Evolutionary conservation across 2,329 filamentous ascomycete genomes (phyloP), one percentile per base, ranked within the genome.

Genomic region (Zalaria sp.): DNA sequence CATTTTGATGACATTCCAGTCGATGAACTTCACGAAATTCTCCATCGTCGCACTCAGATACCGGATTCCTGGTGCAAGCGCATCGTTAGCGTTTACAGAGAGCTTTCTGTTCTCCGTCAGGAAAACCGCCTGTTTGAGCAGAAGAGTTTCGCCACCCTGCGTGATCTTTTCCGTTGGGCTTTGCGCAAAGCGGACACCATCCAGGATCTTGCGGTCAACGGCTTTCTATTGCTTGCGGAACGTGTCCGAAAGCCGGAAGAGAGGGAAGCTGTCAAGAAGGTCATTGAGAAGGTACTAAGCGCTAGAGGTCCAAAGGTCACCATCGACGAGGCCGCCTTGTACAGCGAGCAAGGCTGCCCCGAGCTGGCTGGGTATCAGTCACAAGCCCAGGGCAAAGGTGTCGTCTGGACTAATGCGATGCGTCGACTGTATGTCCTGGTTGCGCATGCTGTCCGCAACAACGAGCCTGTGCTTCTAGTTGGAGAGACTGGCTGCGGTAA

Each of bases 1-100:
- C 91, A 98, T 60, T 96, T 94, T 53, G 91, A 96, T 52, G 93
- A 99, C 54, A 98, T 99, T 25, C 91, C 91, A 0, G 86, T 96
- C 56, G 81, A 86, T 48, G 93, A 99, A 57, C 66, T 99, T 36
- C 86, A 93, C 53, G 84, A 79, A 35, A 98, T 99, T 52, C 60
- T 99, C 29, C 84, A 93, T 56, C 80, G 86, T 56, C 75, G 93
- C 46, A 93, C 87, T 45, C 77, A 87, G 52, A 87, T 93, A 9
- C 85, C 91, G 0, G 86, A 89, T 4, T 89, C 88, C 1, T 91
- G 95, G 65, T 94, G 89, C 57, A 77, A 77, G 48, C 77, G 83
- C 40, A 96, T 99, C 44, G 91, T 98, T 3, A 76, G 80, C 5
- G 89, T 96, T 0, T 99, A 99, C 61, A 84, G 86, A 54, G 87